Evolutionary conservation across 768 basidiomycete genomes (phyloP).

Genomic region (Tubosaeta sp.): DNA sequence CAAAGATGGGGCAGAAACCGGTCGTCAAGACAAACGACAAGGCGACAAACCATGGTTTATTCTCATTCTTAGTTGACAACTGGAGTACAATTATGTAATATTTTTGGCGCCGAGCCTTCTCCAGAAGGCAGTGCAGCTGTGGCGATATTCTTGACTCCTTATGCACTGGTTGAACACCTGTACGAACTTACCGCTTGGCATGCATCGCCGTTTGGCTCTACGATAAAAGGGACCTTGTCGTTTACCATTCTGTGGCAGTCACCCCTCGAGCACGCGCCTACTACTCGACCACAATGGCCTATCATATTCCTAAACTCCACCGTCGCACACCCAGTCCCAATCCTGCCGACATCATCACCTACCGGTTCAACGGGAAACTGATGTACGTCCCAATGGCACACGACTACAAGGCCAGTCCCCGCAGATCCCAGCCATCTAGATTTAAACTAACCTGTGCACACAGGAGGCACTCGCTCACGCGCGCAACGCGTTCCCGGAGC

Average conservation of each 20-base stretch:
- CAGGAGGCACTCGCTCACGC: constrained; percentile 51
- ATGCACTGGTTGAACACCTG: too few species aligned
- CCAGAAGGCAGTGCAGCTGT: too few species aligned
- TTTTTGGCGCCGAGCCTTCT: too few species aligned
- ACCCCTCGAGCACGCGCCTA: neutral
- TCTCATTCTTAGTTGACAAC: constrained; percentile 40
- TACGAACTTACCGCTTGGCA: too few species aligned
- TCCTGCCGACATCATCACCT: constrained; percentile 43
- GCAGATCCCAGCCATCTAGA: neutral
- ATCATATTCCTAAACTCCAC: neutral
- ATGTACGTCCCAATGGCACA: constrained; percentile 48
- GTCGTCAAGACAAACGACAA: constrained; percentile 22
- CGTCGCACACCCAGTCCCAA: neutral
- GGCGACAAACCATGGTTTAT: constrained; percentile 23
- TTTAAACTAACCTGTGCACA: neutral
- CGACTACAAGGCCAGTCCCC: constrained; percentile 39
- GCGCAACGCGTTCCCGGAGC: constrained; percentile 44
- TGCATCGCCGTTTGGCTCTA: too few species aligned
- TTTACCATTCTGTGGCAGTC: neutral
- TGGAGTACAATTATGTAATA: too few species aligned
- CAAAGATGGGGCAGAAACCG: constrained; percentile 17
- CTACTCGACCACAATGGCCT: neutral
- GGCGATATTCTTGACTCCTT: too few species aligned
- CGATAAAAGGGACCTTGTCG: neutral
- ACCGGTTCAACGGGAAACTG: constrained; percentile 39